Percentiles rank a stretch among this genome's conserved stretches.
These are phyloP conservation scores for Cryptosporidium ryanae DNA, from an alignment of 169 alveolate species.

Conservation along the genomic window DNA sequence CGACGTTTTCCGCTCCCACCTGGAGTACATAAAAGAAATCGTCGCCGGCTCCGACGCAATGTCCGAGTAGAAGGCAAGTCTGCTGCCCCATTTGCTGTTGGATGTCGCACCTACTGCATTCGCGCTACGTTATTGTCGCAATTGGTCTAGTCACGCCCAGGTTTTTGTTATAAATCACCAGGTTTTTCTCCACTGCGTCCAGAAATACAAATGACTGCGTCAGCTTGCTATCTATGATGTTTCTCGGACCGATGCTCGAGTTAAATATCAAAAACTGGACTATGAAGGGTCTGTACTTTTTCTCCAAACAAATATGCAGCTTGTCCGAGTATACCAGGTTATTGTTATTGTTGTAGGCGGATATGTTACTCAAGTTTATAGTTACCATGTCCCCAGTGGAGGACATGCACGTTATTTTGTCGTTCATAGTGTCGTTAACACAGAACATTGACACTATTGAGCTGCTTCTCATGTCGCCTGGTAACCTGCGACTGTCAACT, in stretches of 20 bases:
- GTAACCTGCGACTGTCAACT: neutral
- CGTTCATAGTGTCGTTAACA: neutral
- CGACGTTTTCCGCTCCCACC: neutral
- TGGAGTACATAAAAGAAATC: neutral
- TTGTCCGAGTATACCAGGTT: constrained; percentile 25
- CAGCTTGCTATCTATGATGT: constrained; percentile 13
- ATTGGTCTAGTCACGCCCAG: constrained; percentile 36
- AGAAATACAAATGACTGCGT: constrained; percentile 57
- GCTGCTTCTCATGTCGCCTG: constrained; percentile 43
- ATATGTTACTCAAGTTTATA: constrained; percentile 1
- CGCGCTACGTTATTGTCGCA: constrained; percentile 36
- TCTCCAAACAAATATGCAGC: constrained; percentile 59
- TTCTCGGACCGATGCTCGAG: constrained; percentile 16
- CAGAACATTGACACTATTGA: constrained; percentile 38
- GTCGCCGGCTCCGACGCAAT: neutral
- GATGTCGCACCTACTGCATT: no score
- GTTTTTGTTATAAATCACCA: constrained; percentile 49
- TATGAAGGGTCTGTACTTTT: constrained; percentile 62
- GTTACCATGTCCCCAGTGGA: constrained; percentile 67
- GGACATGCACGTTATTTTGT: constrained; percentile 44
- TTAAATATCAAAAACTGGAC: constrained; percentile 49
- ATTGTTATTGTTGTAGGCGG: neutral
- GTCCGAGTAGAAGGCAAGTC: no score
- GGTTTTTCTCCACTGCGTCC: constrained; percentile 65
- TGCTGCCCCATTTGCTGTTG: no score